Evolutionary conservation across 306 rosid species (phyloP).

Genomic region (Erythrophleum fordii): DNA sequence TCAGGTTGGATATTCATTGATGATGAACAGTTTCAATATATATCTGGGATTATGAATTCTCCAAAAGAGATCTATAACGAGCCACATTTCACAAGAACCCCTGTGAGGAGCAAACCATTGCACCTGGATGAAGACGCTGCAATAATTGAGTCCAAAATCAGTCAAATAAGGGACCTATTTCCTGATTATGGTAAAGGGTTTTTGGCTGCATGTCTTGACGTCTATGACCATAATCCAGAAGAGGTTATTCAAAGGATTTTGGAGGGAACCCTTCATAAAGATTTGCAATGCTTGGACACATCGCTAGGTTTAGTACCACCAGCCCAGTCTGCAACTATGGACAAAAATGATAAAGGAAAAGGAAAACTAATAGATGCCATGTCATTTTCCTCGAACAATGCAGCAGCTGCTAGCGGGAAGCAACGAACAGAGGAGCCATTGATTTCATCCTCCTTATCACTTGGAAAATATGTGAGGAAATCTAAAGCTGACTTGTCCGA

Average conservation of each 20-base stretch:
- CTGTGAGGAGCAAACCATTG: slow-evolving; percentile 45
- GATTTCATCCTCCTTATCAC: slow-evolving; percentile 60
- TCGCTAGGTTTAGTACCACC: slow-evolving; percentile 67
- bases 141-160: slow-evolving; percentile 80
- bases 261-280: slow-evolving; percentile 89
- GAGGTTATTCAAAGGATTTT: slow-evolving; percentile 96
- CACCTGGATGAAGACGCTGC: slow-evolving; percentile 74
- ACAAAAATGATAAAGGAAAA: slow-evolving; percentile 82
- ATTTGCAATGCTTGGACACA: slow-evolving; percentile 71
- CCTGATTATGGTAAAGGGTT: slow-evolving; percentile 95
- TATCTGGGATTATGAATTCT: slow-evolving; percentile 63
- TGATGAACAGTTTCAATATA: slow-evolving; percentile 71
- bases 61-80: slow-evolving; percentile 48
- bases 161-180: slow-evolving; percentile 91
- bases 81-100: slow-evolving; percentile 36
- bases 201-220: slow-evolving; percentile 86
- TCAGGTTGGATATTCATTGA: slow-evolving; percentile 94
- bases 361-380: slow-evolving; percentile 69
- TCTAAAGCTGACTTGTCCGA: slow-evolving; percentile 57
- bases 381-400: slow-evolving; percentile 38
- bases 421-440: slow-evolving; percentile 49
- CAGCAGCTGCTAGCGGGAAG: slow-evolving; percentile 43
- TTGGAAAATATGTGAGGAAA: slow-evolving; percentile 85
- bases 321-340: slow-evolving; percentile 47
- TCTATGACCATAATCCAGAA: slow-evolving; percentile 93